These are phyloP conservation scores for Trichocladium uniseriatum DNA, from an alignment of 495 filamentous ascomycete species.

Conservation along the genomic window DNA sequence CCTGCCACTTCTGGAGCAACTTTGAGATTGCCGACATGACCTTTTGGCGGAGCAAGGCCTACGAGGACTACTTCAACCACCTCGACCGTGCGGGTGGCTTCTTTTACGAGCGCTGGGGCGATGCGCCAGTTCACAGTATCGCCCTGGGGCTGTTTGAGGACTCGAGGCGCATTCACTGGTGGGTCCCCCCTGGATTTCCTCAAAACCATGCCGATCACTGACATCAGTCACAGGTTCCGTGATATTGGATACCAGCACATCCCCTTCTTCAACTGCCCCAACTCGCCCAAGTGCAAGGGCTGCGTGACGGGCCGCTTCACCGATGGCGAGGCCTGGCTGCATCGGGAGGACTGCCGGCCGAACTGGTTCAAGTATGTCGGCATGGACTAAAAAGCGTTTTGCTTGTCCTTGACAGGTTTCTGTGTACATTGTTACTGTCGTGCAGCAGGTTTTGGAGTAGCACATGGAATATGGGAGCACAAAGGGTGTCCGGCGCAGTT, in stretches of 20 bases:
- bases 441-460: conserved; percentile 8
- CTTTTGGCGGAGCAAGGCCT: conserved; percentile 87
- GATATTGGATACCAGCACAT: conserved; percentile 99
- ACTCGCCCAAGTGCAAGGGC: conserved; percentile 86
- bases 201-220: conserved; percentile 4
- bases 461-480: background rate
- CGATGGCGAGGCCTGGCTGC: conserved; percentile 72
- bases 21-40: conserved; percentile 95
- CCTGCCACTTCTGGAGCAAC: conserved; percentile 99
- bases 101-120: conserved; percentile 98
- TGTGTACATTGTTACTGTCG: background rate
- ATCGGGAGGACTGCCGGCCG: conserved; percentile 88
- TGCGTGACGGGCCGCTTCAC: conserved; percentile 80
- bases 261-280: conserved; percentile 97
- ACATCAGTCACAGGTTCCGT: conserved; percentile 64
- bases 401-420: too few species aligned
- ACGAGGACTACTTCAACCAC: conserved; percentile 94
- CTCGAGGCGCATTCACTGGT: conserved; percentile 89
- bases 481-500: conserved; percentile 14
- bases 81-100: conserved; percentile 91
- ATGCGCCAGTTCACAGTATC: conserved; percentile 95
- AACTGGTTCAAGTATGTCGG: conserved; percentile 95
- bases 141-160: conserved; percentile 93
- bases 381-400: conserved; percentile 46
- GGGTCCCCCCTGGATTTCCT: conserved; percentile 18